These are phyloP conservation scores for Acorus gramineus DNA, from an alignment of 106 monocot genomes.

Conservation along the genomic window DNA sequence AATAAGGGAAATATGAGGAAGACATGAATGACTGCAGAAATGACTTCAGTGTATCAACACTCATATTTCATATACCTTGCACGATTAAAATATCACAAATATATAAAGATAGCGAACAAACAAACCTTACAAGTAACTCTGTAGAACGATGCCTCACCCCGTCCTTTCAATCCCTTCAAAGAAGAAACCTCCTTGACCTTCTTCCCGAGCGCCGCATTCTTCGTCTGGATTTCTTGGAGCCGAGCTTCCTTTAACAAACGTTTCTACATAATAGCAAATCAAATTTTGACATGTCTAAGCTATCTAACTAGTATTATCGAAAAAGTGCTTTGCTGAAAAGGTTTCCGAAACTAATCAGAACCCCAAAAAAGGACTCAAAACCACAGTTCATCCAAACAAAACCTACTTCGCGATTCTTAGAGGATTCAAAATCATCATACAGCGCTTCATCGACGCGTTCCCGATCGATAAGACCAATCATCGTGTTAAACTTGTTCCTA, in stretches of 20 bases:
- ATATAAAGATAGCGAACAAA: neutral
- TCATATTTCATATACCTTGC: too few relatives aligned
- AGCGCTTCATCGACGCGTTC: conserved; percentile 78
- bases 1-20: neutral
- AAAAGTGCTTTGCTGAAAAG: too few relatives aligned
- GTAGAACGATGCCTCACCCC: conserved; percentile 84
- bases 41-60: too few relatives aligned
- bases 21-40: neutral
- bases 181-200: conserved; percentile 56
- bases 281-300: conserved; percentile 1
- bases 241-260: conserved; percentile 81
- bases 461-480: conserved; percentile 91
- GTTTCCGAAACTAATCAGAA: neutral
- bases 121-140: conserved; percentile 82
- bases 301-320: neutral
- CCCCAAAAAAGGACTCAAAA: neutral
- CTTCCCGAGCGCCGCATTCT: conserved; percentile 63
- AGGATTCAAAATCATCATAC: conserved; percentile 94
- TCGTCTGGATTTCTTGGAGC: conserved; percentile 72
- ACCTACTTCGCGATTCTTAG: conserved; percentile 89
- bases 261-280: conserved; percentile 36
- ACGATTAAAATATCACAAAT: conserved; percentile 1
- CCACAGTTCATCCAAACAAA: neutral
- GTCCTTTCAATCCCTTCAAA: conserved; percentile 47
- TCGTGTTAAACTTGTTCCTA: conserved; percentile 80